Base-by-base conservation (phyloP, 306 rosid species). In the Prinsepia uniflora region DNA sequence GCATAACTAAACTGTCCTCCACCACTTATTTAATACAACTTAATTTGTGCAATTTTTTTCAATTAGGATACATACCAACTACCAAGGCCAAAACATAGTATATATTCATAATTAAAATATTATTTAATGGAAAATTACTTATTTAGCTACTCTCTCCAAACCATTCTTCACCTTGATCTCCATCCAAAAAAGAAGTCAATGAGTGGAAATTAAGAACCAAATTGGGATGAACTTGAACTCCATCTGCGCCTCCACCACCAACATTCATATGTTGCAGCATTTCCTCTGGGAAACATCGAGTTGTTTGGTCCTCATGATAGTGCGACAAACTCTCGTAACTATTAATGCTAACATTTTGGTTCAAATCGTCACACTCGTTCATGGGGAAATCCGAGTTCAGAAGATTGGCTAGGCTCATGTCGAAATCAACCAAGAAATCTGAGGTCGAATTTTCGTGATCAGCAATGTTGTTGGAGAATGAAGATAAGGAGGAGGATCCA, bases 121-220 rank as follows among this genome's bases (percentile, higher is more conserved):
- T 15, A 62, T 62, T 62, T n/a, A 17, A 54, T 54, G 2, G 9
- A 7, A 20, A 20, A 56, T 8, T 22, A 20, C n/a, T 7, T 66
- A 41, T 49, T 50, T 44, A 67, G 44, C 30, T 14, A 70, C 44
- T 70, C 63, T 41, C 52, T 56, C 66, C 56, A 34, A 56, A 65
- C 66, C 65, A 57, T 7, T 70, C 74, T 56, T 56, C 40, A 36
- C 62, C 40, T 57, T 61, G 64, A 40, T 43, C 43, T 8, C 8
- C 57, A 22, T 41, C 24, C 5, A 76, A 57, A 61, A 61, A 45
- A 20, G 70, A 68, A 60, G 20, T 48, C 46, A 42, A 61, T 3
- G 79, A 60, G 42, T 24, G 74, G 40, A 68, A 63, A 68, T 49
- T 68, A 36, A 52, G 62, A 42, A 9, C 40, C 55, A 15, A 11